phyloP scores from a whole-genome alignment of 345 rosid species.

The Pelargonium nanum region DNA sequence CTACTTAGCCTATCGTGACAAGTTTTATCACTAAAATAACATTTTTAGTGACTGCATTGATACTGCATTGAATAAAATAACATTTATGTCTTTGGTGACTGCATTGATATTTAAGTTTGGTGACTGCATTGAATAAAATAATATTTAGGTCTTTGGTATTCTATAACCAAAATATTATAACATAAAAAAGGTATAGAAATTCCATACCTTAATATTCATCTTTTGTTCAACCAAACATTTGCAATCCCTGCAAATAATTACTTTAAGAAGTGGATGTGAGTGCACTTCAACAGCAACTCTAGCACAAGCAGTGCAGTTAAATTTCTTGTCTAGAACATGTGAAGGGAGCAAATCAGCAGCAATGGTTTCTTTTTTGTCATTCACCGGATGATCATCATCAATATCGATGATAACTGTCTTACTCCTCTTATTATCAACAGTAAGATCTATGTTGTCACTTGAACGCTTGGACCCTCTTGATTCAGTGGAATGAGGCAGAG shows the following conservation, averaged over 20 bases:
- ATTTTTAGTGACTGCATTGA: too few species aligned
- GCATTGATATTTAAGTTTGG: too few species aligned
- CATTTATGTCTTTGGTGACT: not conserved
- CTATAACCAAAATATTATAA: not conserved
- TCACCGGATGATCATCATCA: slow-evolving; percentile 33
- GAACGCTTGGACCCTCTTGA: slow-evolving; percentile 28
- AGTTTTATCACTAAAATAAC: not conserved
- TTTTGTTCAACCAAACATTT: slow-evolving; percentile 56
- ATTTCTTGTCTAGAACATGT: slow-evolving; percentile 24
- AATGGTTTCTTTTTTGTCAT: slow-evolving; percentile 13
- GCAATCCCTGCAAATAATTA: slow-evolving; percentile 81
- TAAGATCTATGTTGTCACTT: slow-evolving; percentile 30
- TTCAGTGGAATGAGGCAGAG: slow-evolving; percentile 19
- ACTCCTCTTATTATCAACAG: slow-evolving; percentile 31
- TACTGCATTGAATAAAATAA: not conserved
- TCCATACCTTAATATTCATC: slow-evolving; percentile 55
- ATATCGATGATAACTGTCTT: slow-evolving; percentile 24
- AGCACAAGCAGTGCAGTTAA: slow-evolving; percentile 72
- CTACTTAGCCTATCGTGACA: not conserved
- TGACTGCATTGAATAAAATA: too few species aligned
- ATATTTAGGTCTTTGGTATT: not conserved
- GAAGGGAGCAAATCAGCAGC: slow-evolving; percentile 19
- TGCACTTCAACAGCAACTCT: slow-evolving; percentile 54
- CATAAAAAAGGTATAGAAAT: not conserved
- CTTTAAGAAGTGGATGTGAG: slow-evolving; percentile 72